Evolutionary conservation across 1,284 basidiomycete species (phyloP), one percentile per base, ranked within the genome.

Genomic region (Hypsizygus ulmarius): DNA sequence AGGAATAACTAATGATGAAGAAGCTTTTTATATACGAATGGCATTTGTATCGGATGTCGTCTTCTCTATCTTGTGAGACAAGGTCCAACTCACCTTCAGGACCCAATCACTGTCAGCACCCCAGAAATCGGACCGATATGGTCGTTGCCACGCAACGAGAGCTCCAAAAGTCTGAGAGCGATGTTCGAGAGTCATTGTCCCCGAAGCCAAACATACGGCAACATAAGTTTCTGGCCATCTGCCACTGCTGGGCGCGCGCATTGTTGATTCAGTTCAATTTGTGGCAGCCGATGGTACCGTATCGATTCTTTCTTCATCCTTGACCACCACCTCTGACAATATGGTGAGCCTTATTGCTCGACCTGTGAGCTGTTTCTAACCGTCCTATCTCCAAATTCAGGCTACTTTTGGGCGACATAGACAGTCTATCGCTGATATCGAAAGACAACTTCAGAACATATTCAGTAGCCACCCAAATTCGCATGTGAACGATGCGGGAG

Each of bases 401-500:
- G 43, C 56, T 32, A 59, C 56, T 35, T 68, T 70, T 52, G 81
- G 81, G 51, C 74, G 82, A 50, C 77, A 74, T 65, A 74, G 82
- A 62, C 75, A 82, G 62, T 87, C 81, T 43, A 74, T 87, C 42
- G 75, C 72, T 43, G 81, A 84, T 68, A 81, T 89, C 50, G 79
- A 87, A 64, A 72, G 77, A 57, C 75, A 83, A 60, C 76, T 89
- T 29, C 65, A 79, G 62, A 73, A 75, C 47, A 77, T 88, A 50
- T 88, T 90, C 63, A 68, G 71, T 51, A 71, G 75, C 32, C 84
- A 89, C 59, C 78, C 82, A 11, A 64, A 76, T 44, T 75, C 77
- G 36, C 73, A 75, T 57, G 59, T 68, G 49, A 82, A 82, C 57
- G 76, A 77, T 21, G 65, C 71, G 14, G 78, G 77, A 43, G 78